phyloP scores from a whole-genome alignment of 225 moss, liverwort and hornwort species.

The Pseudoscleropodium purum region DNA sequence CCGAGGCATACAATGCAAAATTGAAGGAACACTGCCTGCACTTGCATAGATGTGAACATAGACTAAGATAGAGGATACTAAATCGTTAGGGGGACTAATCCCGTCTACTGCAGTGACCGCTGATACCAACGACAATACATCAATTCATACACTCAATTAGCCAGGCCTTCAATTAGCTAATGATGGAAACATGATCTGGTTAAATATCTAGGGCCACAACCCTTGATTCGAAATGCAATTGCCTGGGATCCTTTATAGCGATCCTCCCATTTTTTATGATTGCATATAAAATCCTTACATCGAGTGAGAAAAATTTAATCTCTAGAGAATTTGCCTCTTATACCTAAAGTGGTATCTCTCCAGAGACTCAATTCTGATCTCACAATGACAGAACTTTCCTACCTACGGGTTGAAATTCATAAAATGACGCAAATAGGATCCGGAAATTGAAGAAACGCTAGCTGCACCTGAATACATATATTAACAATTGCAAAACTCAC shows the following conservation, averaged over 20 bases:
- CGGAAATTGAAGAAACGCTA: background rate
- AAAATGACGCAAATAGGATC: background rate
- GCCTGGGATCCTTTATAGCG: background rate
- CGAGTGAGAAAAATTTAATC: background rate
- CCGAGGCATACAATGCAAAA: background rate
- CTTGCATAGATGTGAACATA: background rate
- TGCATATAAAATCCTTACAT: background rate
- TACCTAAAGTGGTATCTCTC: background rate
- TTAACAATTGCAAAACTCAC: slow-evolving; percentile 20
- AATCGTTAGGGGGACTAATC: background rate
- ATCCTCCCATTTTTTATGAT: background rate
- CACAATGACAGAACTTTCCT: no score
- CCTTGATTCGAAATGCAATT: background rate
- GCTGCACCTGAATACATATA: background rate
- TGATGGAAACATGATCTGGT: background rate
- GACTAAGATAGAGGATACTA: background rate
- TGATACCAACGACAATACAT: background rate
- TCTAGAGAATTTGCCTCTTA: background rate
- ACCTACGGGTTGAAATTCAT: no score
- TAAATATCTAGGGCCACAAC: background rate
- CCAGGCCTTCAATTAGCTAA: background rate
- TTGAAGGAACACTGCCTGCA: background rate
- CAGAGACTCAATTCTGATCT: background rate
- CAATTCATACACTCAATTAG: background rate
- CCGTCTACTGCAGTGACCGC: background rate